phyloP scores from a whole-genome alignment of 2,329 filamentous ascomycete genomes.

The Aspergillus japonicus region DNA sequence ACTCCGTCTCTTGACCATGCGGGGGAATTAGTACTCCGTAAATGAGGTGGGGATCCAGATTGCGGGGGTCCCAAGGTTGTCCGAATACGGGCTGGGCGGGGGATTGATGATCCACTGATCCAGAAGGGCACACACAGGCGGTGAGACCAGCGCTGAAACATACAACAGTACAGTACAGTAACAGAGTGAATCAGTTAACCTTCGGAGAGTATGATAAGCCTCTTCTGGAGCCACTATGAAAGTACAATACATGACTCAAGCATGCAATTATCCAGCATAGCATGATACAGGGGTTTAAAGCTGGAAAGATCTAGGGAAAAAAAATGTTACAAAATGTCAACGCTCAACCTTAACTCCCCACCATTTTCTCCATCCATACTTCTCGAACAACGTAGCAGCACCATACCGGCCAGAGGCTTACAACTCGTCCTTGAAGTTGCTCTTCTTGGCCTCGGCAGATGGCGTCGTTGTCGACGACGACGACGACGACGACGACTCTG shows the following conservation, averaged over 20 bases:
- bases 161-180: too few species aligned
- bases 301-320: background rate
- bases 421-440: slow-evolving; percentile 13
- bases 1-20: too few species aligned
- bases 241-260: background rate
- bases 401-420: background rate
- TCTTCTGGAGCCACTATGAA: background rate
- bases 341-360: slow-evolving; percentile 18
- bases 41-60: too few species aligned
- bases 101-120: too few species aligned
- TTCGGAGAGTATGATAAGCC: too few species aligned
- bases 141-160: too few species aligned
- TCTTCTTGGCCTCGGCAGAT: slow-evolving; percentile 11
- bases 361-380: background rate
- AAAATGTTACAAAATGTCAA: slow-evolving; percentile 4
- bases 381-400: too few species aligned
- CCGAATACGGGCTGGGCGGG: too few species aligned
- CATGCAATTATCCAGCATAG: background rate
- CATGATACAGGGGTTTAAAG: background rate
- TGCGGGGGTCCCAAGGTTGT: too few species aligned
- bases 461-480: background rate
- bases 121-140: too few species aligned
- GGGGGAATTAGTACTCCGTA: too few species aligned
- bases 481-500: background rate
- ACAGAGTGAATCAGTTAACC: too few species aligned